phyloP scores from a whole-genome alignment of 2,329 filamentous ascomycete genomes.

The Aspergillus neotritici region DNA sequence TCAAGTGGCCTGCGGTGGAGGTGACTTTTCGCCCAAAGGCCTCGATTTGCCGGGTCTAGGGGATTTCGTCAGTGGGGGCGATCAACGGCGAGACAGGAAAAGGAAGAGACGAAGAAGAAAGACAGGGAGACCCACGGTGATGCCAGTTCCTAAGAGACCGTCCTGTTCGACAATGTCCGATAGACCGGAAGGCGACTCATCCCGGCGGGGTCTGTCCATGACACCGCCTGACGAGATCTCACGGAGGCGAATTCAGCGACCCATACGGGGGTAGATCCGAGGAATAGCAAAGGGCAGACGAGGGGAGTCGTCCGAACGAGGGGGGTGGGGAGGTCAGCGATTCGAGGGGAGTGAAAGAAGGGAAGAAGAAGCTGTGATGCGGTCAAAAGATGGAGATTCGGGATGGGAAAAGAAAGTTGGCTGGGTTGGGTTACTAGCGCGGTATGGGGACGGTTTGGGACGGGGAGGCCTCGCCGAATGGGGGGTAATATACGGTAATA shows the following conservation, averaged over 20 bases:
- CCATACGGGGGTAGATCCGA: slow-evolving; percentile 21
- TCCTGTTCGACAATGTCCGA: slow-evolving; percentile 41
- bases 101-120: not conserved
- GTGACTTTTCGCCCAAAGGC: slow-evolving; percentile 93
- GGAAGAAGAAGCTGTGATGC: not conserved
- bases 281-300: not conserved
- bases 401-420: not conserved
- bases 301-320: not conserved
- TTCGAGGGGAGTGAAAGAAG: not conserved
- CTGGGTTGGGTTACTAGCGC: not conserved
- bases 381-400: not conserved
- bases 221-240: slow-evolving; percentile 18
- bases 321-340: too few relatives aligned
- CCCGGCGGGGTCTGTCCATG: slow-evolving; percentile 43
- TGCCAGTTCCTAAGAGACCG: slow-evolving; percentile 43
- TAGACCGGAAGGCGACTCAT: slow-evolving; percentile 42
- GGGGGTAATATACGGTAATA: too few relatives aligned
- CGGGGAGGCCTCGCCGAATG: too few relatives aligned
- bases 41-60: slow-evolving; percentile 77
- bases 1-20: slow-evolving; percentile 84
- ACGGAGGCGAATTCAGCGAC: slow-evolving; percentile 20
- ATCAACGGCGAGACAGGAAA: not conserved
- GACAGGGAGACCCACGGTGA: slow-evolving; percentile 37
- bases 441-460: too few relatives aligned
- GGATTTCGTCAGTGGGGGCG: slow-evolving; percentile 10